These are phyloP conservation scores for Penicillium goetzii DNA, from an alignment of 495 filamentous ascomycete species.

Conservation along the genomic window DNA sequence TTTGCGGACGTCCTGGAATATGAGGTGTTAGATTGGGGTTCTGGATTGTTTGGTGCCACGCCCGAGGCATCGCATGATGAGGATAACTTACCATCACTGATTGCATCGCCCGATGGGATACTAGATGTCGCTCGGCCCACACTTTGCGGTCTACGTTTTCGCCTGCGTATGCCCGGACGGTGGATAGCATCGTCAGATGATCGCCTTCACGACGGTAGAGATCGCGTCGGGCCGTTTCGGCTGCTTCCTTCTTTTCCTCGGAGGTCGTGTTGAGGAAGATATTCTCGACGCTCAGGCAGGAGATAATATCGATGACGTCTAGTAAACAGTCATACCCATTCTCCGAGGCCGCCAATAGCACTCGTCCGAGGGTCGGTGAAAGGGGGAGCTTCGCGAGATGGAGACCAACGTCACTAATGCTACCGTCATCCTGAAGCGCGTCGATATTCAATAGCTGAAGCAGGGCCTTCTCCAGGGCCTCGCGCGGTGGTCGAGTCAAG, in stretches of 20 bases:
- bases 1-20: slow-evolving; percentile 73
- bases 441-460: slow-evolving; percentile 77
- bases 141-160: slow-evolving; percentile 72
- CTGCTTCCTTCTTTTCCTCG: slow-evolving; percentile 80
- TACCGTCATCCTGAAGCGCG: slow-evolving; percentile 71
- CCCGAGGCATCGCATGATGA: neutral
- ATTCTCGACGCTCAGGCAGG: slow-evolving; percentile 84
- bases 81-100: slow-evolving; percentile 63
- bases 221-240: slow-evolving; percentile 70
- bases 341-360: slow-evolving; percentile 77
- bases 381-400: slow-evolving; percentile 85
- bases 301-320: slow-evolving; percentile 90
- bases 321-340: slow-evolving; percentile 69
- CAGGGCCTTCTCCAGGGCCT: slow-evolving; percentile 81
- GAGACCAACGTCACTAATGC: slow-evolving; percentile 72
- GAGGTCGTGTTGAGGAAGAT: slow-evolving; percentile 80
- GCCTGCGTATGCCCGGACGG: slow-evolving; percentile 78
- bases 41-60: neutral
- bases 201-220: slow-evolving; percentile 85
- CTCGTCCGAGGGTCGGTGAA: slow-evolving; percentile 77
- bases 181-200: slow-evolving; percentile 80
- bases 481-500: slow-evolving; percentile 76
- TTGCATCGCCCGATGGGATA: slow-evolving; percentile 84
- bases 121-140: slow-evolving; percentile 78
- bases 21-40: slow-evolving; percentile 13